These are phyloP conservation scores for Stagonosporopsis vannaccii DNA, from an alignment of 2,329 filamentous ascomycete genomes.

Conservation along the genomic window DNA sequence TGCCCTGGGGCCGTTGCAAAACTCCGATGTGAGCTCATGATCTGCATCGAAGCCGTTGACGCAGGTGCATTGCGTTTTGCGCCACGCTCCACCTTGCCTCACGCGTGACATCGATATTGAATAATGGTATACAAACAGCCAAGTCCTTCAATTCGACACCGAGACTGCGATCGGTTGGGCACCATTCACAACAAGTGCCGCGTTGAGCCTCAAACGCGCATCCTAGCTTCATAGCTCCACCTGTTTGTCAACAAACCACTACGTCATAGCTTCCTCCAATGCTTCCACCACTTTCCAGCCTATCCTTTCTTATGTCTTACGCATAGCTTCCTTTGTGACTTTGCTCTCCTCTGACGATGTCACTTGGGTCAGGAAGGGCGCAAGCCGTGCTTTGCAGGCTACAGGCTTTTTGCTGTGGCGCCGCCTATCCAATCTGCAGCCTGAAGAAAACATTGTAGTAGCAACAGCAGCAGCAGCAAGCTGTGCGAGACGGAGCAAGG, in stretches of 20 bases:
- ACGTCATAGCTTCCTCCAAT: constrained; percentile 4
- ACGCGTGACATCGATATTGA: constrained; percentile 4
- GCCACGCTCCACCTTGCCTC: constrained; percentile 13
- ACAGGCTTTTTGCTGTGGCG: background rate
- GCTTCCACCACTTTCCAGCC: background rate
- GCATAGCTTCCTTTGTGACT: background rate
- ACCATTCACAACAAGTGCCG: background rate
- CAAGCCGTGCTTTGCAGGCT: background rate
- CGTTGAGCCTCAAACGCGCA: background rate
- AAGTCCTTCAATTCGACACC: background rate
- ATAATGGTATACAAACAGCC: background rate
- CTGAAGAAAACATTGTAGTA: background rate
- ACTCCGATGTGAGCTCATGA: constrained; percentile 7
- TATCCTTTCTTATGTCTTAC: background rate
- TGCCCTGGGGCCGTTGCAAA: background rate
- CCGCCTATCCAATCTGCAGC: background rate
- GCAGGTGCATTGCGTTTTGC: constrained; percentile 6
- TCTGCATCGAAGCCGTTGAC: constrained; percentile 4
- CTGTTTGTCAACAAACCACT: constrained; percentile 23
- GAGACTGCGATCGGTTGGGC: background rate
- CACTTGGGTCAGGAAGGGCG: background rate
- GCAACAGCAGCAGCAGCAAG: background rate
- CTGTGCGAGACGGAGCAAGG: background rate
- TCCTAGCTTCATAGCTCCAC: constrained; percentile 14
- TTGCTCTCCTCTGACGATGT: background rate